Conservation (phyloP, 1,284 basidiomycete species). For the Taiwanofungus camphoratus region DNA sequence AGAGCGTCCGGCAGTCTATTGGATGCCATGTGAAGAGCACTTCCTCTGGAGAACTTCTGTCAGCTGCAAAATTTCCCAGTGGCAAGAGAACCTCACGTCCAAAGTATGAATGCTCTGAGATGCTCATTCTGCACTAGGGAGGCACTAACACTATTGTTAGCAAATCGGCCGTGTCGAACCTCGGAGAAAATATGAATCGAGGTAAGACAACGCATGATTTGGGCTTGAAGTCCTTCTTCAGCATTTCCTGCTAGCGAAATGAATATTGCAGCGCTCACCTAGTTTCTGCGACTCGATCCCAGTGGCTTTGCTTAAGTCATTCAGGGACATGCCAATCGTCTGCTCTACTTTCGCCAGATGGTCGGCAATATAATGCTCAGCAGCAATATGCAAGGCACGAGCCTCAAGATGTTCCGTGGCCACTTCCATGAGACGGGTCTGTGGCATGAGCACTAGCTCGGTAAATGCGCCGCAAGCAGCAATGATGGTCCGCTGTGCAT, state of each 20-base stretch:
- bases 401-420: background rate
- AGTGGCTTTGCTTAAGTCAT: too few relatives aligned
- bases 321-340: too few relatives aligned
- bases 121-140: background rate
- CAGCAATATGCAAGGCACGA: background rate
- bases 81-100: background rate
- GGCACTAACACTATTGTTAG: slow-evolving; percentile 7
- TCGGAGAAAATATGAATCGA: slow-evolving; percentile 7
- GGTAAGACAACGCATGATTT: slow-evolving; percentile 5
- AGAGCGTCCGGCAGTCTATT: background rate
- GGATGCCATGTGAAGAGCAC: background rate
- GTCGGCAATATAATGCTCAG: background rate
- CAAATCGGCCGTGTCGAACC: slow-evolving; percentile 1
- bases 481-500: too few relatives aligned
- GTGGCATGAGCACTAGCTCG: background rate
- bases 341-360: background rate
- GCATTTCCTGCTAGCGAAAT: too few relatives aligned
- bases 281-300: too few relatives aligned
- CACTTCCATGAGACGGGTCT: background rate
- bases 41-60: background rate
- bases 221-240: background rate
- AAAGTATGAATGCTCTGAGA: background rate
- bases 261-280: too few relatives aligned
- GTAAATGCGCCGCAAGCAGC: too few relatives aligned
- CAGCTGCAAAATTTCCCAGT: too few relatives aligned